Percentiles rank a stretch among this genome's conserved stretches.
These are phyloP conservation scores for Chrysosporium queenslandicum DNA, from an alignment of 2,329 filamentous ascomycete genomes.

Conservation along the genomic window DNA sequence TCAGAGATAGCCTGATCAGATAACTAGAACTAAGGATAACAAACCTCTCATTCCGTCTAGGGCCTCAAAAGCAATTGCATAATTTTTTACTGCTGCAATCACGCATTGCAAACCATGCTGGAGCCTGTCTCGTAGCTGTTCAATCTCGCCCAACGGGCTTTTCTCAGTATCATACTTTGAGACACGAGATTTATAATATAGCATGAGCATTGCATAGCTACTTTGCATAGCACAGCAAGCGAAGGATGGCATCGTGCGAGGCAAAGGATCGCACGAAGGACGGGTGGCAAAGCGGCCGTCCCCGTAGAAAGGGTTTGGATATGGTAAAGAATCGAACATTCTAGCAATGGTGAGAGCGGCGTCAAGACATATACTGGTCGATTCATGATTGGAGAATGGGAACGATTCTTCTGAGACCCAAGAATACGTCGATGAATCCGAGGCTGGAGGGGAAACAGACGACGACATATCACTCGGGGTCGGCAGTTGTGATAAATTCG, in stretches of 20 bases:
- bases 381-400: constrained; percentile 35
- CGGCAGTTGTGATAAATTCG: constrained; percentile 25
- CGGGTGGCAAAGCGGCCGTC: constrained; percentile 5
- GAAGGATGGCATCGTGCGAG: constrained; percentile 40
- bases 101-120: constrained; percentile 31
- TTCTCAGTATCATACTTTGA: constrained; percentile 24
- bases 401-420: constrained; percentile 25
- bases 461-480: constrained; percentile 27
- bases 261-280: constrained; percentile 18
- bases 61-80: constrained; percentile 35
- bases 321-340: constrained; percentile 34
- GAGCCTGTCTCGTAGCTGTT: constrained; percentile 30
- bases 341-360: constrained; percentile 34
- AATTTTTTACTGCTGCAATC: constrained; percentile 31
- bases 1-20: not conserved
- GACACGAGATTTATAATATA: constrained; percentile 36
- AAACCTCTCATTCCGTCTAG: constrained; percentile 38
- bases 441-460: constrained; percentile 22
- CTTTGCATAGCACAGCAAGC: constrained; percentile 41
- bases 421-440: constrained; percentile 10
- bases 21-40: not conserved
- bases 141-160: constrained; percentile 20
- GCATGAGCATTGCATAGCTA: constrained; percentile 40
- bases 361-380: constrained; percentile 34
- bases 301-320: constrained; percentile 26